These are phyloP conservation scores for Cochlearia excelsa DNA, from an alignment of 345 rosid species.

Conservation along the genomic window DNA sequence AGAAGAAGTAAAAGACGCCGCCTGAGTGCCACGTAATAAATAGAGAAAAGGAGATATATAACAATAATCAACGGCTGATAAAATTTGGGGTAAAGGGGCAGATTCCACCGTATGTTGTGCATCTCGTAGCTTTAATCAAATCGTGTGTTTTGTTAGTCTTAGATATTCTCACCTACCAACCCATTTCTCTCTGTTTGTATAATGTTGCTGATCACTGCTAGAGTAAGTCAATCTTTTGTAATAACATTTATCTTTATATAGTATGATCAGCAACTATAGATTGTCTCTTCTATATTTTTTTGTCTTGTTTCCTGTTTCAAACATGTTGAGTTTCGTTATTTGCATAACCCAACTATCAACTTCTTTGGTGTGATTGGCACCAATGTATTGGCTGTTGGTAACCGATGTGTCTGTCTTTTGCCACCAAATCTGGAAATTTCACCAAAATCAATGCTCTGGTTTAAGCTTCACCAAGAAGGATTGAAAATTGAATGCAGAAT, in stretches of 20 bases:
- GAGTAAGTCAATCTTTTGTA: constrained; percentile 60
- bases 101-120: constrained; percentile 61
- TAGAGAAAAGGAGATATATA: not conserved
- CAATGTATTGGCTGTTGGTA: constrained; percentile 55
- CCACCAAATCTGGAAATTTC: constrained; percentile 71
- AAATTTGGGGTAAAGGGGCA: constrained; percentile 20
- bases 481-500: constrained; percentile 26
- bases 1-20: too few relatives aligned
- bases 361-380: constrained; percentile 81
- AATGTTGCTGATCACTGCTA: constrained; percentile 74
- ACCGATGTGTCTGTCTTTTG: constrained; percentile 78
- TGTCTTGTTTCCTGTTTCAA: constrained; percentile 7
- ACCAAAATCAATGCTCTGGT: constrained; percentile 73
- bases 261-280: not conserved
- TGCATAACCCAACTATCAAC: constrained; percentile 80
- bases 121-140: not conserved
- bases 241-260: not conserved
- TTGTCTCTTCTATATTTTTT: not conserved
- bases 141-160: constrained; percentile 1
- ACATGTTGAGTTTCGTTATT: constrained; percentile 83
- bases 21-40: too few relatives aligned
- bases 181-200: constrained; percentile 20
- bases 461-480: constrained; percentile 54
- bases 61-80: constrained; percentile 24
- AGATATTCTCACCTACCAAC: not conserved